A percentile compares a stretch with the other conserved stretches of the same genome.
Evolutionary conservation across 2,329 filamentous ascomycete species (phyloP).

Genomic region (Sarocladium oryzae): DNA sequence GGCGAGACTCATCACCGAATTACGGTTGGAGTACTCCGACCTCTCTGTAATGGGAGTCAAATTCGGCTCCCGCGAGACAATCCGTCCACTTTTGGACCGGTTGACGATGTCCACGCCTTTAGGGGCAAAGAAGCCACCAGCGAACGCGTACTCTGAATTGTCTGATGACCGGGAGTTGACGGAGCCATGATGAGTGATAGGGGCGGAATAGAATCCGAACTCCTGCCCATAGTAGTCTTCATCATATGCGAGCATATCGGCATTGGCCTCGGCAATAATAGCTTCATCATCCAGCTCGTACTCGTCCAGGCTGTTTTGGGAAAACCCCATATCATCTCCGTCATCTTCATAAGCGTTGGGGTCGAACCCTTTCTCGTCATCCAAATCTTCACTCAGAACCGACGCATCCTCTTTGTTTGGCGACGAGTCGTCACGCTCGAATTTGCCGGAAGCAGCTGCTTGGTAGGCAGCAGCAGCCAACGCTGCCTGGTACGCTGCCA

Average conservation of each 20-base stretch:
- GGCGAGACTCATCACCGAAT: constrained; percentile 73
- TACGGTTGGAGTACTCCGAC: constrained; percentile 92
- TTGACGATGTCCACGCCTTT: constrained; percentile 48
- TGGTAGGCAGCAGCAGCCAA: constrained; percentile 74
- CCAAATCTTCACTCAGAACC: constrained; percentile 18
- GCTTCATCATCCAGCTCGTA: constrained; percentile 74
- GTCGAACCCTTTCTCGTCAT: background rate
- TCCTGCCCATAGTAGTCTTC: constrained; percentile 93
- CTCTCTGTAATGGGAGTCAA: constrained; percentile 94
- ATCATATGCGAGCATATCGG: constrained; percentile 85
- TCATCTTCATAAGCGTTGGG: constrained; percentile 11
- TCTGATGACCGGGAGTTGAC: constrained; percentile 29
- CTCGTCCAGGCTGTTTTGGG: constrained; percentile 38
- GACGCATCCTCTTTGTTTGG: constrained; percentile 8
- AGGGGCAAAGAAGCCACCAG: constrained; percentile 82
- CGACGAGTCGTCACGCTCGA: constrained; percentile 43
- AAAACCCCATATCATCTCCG: constrained; percentile 16
- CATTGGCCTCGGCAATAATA: constrained; percentile 92
- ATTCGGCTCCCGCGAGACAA: constrained; percentile 77
- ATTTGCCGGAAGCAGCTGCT: constrained; percentile 70
- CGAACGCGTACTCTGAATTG: constrained; percentile 11
- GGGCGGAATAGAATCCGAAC: constrained; percentile 86
- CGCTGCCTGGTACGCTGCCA: constrained; percentile 72
- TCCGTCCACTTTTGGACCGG: constrained; percentile 65
- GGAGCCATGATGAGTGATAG: constrained; percentile 36